Evolutionary conservation across 257 asterid species (phyloP), one percentile per base, ranked within the genome.

Genomic region (Paulownia fortunei): DNA sequence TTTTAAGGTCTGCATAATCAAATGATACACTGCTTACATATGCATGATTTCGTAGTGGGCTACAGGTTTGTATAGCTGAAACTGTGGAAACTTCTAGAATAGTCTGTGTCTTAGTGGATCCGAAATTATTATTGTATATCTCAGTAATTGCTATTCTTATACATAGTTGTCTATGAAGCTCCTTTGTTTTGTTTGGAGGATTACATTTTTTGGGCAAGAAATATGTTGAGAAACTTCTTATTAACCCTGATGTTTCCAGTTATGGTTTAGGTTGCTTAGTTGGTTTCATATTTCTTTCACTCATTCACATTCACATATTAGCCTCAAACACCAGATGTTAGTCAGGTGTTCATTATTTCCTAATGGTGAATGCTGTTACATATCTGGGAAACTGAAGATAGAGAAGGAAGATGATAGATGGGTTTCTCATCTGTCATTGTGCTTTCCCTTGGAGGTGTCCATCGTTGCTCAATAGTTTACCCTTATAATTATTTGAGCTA

Each of bases 371-470:
- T 72, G 65, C 84, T 85, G 84, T 84, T 84, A 86, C 88, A 84
- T 64, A 80, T 78, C 88, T 84, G 87, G 92, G 34, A 86, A 68
- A 84, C 2, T 5, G n/a, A 85, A 59, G 80, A 82, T 74, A 66
- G 87, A 59, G 74, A 80, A 82, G 79, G 64, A 8, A 19, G 55
- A 54, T 64, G 75, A 19, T 39, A 1, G 80, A 62, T 64, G 86
- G 76, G 84, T 76, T 85, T 79, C 78, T 73, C 84, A 61, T 89
- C 76, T 19, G 55, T 79, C 73, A 72, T 74, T 67, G 47, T 73
- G 52, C 47, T 78, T 75, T 82, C 90, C 69, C 81, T 86, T 77
- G 84, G 60, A 82, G 92, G 89, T 79, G 76, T 83, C 69, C 84
- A 79, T 79, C 82, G 88, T 83, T 88, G 86, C 92, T 56, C 52